A percentile compares a stretch with the other conserved stretches of the same genome.
These are phyloP conservation scores for Solanum etuberosum DNA, from an alignment of 257 asterid species.

Conservation along the genomic window DNA sequence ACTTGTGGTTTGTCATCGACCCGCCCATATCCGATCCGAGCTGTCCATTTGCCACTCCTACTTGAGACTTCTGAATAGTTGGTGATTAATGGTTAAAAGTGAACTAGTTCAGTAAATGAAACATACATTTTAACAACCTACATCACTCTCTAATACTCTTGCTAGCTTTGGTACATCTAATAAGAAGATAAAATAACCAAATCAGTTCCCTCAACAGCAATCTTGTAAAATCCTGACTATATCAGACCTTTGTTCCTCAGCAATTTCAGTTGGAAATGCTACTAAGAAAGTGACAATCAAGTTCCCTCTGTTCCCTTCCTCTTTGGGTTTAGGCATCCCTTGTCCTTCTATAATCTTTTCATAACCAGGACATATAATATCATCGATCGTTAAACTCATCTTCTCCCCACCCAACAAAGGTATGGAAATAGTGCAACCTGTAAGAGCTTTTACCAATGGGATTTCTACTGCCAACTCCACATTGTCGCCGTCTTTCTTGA, in stretches of 20 bases:
- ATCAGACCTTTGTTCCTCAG: constrained; percentile 35
- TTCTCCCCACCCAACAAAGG: constrained; percentile 46
- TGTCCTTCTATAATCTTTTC: constrained; percentile 40
- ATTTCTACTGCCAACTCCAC: constrained; percentile 38
- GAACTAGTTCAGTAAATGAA: background rate
- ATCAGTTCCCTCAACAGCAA: constrained; percentile 10
- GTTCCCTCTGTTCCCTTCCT: constrained; percentile 52
- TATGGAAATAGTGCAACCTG: constrained; percentile 40
- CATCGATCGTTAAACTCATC: constrained; percentile 33
- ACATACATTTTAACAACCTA: background rate
- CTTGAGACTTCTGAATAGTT: background rate
- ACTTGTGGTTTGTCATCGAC: background rate
- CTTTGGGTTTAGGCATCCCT: constrained; percentile 65
- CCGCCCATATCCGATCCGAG: no score
- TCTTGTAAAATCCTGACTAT: constrained; percentile 32
- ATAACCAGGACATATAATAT: constrained; percentile 49
- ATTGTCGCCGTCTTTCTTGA: constrained; percentile 49
- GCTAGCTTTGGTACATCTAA: background rate
- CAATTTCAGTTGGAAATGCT: constrained; percentile 48
- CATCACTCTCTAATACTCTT: background rate
- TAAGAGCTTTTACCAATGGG: constrained; percentile 49
- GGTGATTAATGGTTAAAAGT: background rate
- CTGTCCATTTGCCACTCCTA: background rate
- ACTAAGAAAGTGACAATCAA: constrained; percentile 40
- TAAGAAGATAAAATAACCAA: background rate